A percentile compares a stretch with the other conserved stretches of the same genome.
phyloP scores from a whole-genome alignment of 352 stramenopile species.

The Pythium monospermum region DNA sequence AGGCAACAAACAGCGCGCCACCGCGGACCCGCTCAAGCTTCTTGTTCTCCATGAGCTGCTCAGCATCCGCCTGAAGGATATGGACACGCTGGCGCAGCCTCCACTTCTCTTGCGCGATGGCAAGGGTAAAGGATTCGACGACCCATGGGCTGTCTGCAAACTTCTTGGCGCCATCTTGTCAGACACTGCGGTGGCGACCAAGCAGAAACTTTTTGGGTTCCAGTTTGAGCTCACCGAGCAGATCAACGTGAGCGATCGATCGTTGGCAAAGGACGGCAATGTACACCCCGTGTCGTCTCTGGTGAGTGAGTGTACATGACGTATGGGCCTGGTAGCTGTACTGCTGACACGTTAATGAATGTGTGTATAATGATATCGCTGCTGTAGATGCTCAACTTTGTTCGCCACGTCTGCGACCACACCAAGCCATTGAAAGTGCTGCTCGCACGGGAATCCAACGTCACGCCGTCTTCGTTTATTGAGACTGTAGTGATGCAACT shows the following conservation, averaged over 20 bases:
- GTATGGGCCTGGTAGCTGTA: too few relatives aligned
- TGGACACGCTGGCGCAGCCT: slow-evolving; percentile 39
- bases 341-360: too few relatives aligned
- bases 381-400: slow-evolving; percentile 62
- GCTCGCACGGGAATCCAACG: slow-evolving; percentile 46
- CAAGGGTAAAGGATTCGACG: slow-evolving; percentile 51
- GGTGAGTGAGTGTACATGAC: too few relatives aligned
- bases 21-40: slow-evolving; percentile 43
- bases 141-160: slow-evolving; percentile 62
- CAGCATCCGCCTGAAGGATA: slow-evolving; percentile 19
- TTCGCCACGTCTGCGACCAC: slow-evolving; percentile 70
- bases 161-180: slow-evolving; percentile 32
- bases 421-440: slow-evolving; percentile 51
- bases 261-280: slow-evolving; percentile 66
- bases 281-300: slow-evolving; percentile 73
- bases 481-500: slow-evolving; percentile 69
- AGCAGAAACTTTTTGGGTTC: slow-evolving; percentile 57
- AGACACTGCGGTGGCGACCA: slow-evolving; percentile 38
- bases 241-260: slow-evolving; percentile 34
- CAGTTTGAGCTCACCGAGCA: slow-evolving; percentile 57
- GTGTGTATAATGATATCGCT: too few relatives aligned
- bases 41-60: slow-evolving; percentile 54
- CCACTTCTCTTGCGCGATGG: slow-evolving; percentile 62
- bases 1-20: slow-evolving; percentile 1
- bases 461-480: slow-evolving; percentile 46